Evolutionary conservation across 2,329 filamentous ascomycete genomes (phyloP), one percentile per base, ranked within the genome.

Genomic region (Botrytis elliptica): DNA sequence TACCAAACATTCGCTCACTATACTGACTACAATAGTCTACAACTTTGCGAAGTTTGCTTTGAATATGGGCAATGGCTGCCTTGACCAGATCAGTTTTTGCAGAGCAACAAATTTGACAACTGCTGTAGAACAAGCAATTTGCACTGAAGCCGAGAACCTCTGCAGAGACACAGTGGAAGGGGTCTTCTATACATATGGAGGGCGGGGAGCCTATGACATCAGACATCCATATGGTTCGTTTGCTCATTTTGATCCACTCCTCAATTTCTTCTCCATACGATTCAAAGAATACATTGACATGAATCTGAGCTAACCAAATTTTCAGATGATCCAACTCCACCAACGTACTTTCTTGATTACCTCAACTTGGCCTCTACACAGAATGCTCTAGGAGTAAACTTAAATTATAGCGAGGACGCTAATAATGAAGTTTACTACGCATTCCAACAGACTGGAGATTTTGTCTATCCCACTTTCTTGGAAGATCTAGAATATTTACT

Each of bases 381-480:
- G 29, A 33, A 64, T 46, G 72, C 75, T 25, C 22, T 76, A 3
- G 75, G 75, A 16, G 75, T 75, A 18, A 64, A 75, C 6, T 68
- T 74, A 6, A 74, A 74, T 57, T 72, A 72, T n/a, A 60, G 14
- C 9, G 40, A 36, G 7, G 38, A 60, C 20, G 71, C 76, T 20
- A 84, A 82, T 73, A 75, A 77, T 42, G 81, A 81, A 16, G 84
- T 90, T 16, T 84, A 78, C 63, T 77, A 76, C 4, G 85, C 83
- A 9, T 88, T 89, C 75, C 77, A 81, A 14, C 77, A 81, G 52
- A 87, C 84, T 1, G 86, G 86, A 52, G 91, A 92, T 80, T 89
- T 88, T 75, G 86, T 89, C 63, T 91, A 89, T 79, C 87, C 87
- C 14, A 88, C 88, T 76, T 88, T 90, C 81, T 82, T 85, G 38